phyloP scores from a whole-genome alignment of 257 asterid genomes.

The Mitragyna speciosa region DNA sequence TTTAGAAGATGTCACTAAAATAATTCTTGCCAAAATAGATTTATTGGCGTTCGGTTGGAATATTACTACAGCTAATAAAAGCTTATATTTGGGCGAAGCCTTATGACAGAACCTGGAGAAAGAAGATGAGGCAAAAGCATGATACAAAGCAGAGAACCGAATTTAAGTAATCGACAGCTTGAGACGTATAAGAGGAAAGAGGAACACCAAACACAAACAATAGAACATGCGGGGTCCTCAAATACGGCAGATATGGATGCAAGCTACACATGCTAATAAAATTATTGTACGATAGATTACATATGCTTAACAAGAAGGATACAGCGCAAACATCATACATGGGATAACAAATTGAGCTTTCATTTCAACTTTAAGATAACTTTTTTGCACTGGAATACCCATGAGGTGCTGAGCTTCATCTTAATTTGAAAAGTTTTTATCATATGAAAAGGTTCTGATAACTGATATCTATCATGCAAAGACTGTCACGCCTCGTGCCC shows the following conservation, averaged over 20 bases:
- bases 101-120: neutral
- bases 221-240: conserved; percentile 11
- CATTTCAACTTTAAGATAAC: neutral
- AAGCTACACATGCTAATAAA: neutral
- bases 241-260: neutral
- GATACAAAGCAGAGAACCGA: conserved; percentile 1
- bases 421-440: neutral
- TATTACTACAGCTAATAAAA: neutral
- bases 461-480: conserved; percentile 10
- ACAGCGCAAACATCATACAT: neutral
- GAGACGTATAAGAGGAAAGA: neutral
- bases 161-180: conserved; percentile 5
- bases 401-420: conserved; percentile 2
- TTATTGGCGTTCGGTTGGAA: neutral
- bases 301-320: neutral
- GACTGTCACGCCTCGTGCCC: too few species aligned
- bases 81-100: neutral
- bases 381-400: neutral
- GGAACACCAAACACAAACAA: neutral
- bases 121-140: conserved; percentile 1
- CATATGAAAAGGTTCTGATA: conserved; percentile 29
- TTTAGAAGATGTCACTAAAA: neutral
- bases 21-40: neutral
- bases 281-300: neutral
- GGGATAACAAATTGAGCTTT: conserved; percentile 11